These are phyloP conservation scores for Trichocladium uniseriatum DNA, from an alignment of 495 filamentous ascomycete genomes.

Conservation along the genomic window DNA sequence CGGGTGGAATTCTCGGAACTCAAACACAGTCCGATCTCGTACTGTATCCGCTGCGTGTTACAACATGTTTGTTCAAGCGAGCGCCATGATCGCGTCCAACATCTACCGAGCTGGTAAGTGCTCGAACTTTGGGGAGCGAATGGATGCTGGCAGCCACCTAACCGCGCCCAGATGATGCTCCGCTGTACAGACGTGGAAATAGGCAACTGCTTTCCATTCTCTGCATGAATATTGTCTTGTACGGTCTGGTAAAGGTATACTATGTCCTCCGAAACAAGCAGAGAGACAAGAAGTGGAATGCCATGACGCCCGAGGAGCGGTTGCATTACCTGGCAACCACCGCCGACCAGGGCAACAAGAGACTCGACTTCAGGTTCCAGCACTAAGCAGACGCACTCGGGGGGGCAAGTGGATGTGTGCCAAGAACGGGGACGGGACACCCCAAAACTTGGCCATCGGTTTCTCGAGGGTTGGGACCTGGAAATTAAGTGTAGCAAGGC, in stretches of 20 bases:
- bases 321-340: conserved; percentile 57
- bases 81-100: conserved; percentile 53
- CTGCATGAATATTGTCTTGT: conserved; percentile 47
- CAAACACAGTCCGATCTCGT: conserved; percentile 46
- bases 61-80: conserved; percentile 59
- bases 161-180: conserved; percentile 45
- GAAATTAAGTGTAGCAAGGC: too few species aligned
- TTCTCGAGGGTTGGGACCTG: too few species aligned
- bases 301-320: conserved; percentile 56
- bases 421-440: too few species aligned
- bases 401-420: too few species aligned
- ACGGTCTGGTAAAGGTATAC: conserved; percentile 49
- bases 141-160: conserved; percentile 35
- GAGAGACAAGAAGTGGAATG: conserved; percentile 41
- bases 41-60: conserved; percentile 50
- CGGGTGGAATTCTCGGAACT: conserved; percentile 54
- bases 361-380: conserved; percentile 49
- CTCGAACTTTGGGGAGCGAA: conserved; percentile 20
- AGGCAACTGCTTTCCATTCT: conserved; percentile 49
- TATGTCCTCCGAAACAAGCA: conserved; percentile 51
- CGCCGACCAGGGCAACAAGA: conserved; percentile 64
- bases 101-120: conserved; percentile 46
- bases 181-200: conserved; percentile 55
- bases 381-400: conserved; percentile 15
- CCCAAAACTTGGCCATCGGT: too few species aligned